These are phyloP conservation scores for Naumovozyma baii DNA, from an alignment of 805 yeast species.

Conservation along the genomic window DNA sequence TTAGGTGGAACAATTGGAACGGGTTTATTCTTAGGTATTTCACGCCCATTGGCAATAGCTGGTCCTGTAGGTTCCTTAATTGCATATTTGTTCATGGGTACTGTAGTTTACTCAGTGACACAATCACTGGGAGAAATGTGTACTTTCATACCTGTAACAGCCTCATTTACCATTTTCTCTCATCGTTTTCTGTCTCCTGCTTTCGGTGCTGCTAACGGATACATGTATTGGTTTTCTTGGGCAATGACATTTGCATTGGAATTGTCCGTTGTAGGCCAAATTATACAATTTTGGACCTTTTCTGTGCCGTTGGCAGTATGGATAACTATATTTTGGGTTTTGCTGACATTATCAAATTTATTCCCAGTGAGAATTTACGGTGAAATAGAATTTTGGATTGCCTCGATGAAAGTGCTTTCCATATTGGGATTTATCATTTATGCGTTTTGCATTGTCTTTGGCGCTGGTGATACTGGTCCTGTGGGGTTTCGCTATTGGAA, in stretches of 20 bases:
- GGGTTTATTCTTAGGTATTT: slow-evolving; percentile 52
- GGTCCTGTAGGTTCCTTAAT: slow-evolving; percentile 55
- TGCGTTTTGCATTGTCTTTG: slow-evolving; percentile 56
- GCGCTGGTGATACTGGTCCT: slow-evolving; percentile 55
- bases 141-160: slow-evolving; percentile 54
- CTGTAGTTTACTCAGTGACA: slow-evolving; percentile 53
- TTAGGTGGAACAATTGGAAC: slow-evolving; percentile 71
- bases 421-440: slow-evolving; percentile 55
- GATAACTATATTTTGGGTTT: slow-evolving; percentile 51
- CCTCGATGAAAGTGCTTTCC: slow-evolving; percentile 51
- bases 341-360: slow-evolving; percentile 42
- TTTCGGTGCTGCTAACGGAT: slow-evolving; percentile 57
- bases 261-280: slow-evolving; percentile 55
- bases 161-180: slow-evolving; percentile 57
- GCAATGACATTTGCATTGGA: slow-evolving; percentile 63
- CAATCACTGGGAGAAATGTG: slow-evolving; percentile 71
- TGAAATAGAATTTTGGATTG: slow-evolving; percentile 63
- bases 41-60: slow-evolving; percentile 5
- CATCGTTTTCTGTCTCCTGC: slow-evolving; percentile 55
- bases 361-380: slow-evolving; percentile 60
- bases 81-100: slow-evolving; percentile 51
- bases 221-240: slow-evolving; percentile 67
- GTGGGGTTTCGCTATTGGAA: slow-evolving; percentile 70
- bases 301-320: slow-evolving; percentile 61
- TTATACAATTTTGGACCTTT: slow-evolving; percentile 50